These are phyloP conservation scores for Solanum etuberosum DNA, from an alignment of 257 asterid species.

Conservation along the genomic window DNA sequence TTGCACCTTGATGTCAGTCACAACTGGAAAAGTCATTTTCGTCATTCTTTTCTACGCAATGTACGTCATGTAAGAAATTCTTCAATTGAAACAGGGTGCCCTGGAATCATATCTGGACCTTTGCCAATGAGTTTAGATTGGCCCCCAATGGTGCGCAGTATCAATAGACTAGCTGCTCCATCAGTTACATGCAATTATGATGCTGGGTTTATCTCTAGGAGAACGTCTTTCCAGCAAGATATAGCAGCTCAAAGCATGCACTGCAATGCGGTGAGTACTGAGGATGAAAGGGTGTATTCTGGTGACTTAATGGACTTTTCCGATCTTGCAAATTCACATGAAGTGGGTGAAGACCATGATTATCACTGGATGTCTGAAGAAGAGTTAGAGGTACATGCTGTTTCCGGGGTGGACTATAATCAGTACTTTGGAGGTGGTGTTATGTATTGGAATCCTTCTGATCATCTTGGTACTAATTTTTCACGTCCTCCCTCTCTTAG, in stretches of 20 bases:
- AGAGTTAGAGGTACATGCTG: constrained; percentile 75
- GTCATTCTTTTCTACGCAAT: constrained; percentile 62
- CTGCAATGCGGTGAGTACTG: constrained; percentile 46
- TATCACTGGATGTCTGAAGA: constrained; percentile 93
- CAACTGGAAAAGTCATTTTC: constrained; percentile 80
- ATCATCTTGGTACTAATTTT: constrained; percentile 71
- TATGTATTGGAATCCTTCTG: constrained; percentile 97
- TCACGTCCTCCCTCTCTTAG: constrained; percentile 99
- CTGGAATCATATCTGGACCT: constrained; percentile 57
- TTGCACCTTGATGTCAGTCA: constrained; percentile 96
- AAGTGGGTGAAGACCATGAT: constrained; percentile 71
- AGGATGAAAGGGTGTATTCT: constrained; percentile 72
- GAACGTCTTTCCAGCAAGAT: constrained; percentile 63
- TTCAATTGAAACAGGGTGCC: constrained; percentile 50
- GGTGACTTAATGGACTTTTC: constrained; percentile 54
- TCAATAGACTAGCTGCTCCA: constrained; percentile 50
- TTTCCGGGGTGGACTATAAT: constrained; percentile 75
- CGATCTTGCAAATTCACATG: constrained; percentile 58
- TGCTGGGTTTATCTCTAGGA: constrained; percentile 77
- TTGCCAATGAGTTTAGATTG: constrained; percentile 83
- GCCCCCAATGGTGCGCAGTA: constrained; percentile 74
- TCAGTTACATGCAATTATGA: constrained; percentile 76
- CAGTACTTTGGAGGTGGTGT: constrained; percentile 97
- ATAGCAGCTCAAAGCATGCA: constrained; percentile 40
- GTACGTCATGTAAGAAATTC: constrained; percentile 63